Conservation (phyloP, 2,329 filamentous ascomycete species). For the Macrophomina tecta region DNA sequence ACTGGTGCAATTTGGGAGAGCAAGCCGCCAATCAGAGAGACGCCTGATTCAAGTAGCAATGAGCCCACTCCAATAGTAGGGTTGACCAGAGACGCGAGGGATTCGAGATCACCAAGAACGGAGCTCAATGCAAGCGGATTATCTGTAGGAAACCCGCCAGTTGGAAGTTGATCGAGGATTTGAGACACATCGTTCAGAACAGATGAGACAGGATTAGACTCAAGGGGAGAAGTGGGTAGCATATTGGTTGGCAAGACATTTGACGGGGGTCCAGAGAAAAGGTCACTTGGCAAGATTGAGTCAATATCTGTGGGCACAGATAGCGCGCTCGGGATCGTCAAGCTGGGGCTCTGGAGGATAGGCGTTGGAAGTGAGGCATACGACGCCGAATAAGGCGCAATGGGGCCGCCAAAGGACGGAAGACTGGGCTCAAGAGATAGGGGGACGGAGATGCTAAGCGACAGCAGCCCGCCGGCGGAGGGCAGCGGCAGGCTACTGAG, state of each 20-base stretch:
- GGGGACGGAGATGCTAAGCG: not conserved
- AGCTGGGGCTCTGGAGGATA: not conserved
- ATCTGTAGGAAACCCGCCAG: not conserved
- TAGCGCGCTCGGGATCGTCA: not conserved
- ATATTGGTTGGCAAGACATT: not conserved
- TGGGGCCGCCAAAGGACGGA: not conserved
- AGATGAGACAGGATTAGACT: not conserved
- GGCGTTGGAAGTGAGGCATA: not conserved
- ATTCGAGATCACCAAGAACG: not conserved
- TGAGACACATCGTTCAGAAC: not conserved
- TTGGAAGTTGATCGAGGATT: not conserved
- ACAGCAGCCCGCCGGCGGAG: not conserved
- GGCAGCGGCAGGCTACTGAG: no score
- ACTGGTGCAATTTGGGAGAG: no score
- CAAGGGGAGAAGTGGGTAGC: not conserved
- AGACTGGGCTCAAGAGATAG: not conserved
- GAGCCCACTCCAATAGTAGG: no score
- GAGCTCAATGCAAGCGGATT: not conserved
- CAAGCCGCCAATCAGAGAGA: no score
- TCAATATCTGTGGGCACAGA: not conserved
- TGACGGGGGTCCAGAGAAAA: not conserved
- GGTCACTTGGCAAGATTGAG: not conserved
- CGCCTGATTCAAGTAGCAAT: no score
- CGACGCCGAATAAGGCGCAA: not conserved
- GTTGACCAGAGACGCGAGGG: not conserved